Evolutionary conservation across 352 stramenopile species (phyloP).

Genomic region (Phytophthora melonis): DNA sequence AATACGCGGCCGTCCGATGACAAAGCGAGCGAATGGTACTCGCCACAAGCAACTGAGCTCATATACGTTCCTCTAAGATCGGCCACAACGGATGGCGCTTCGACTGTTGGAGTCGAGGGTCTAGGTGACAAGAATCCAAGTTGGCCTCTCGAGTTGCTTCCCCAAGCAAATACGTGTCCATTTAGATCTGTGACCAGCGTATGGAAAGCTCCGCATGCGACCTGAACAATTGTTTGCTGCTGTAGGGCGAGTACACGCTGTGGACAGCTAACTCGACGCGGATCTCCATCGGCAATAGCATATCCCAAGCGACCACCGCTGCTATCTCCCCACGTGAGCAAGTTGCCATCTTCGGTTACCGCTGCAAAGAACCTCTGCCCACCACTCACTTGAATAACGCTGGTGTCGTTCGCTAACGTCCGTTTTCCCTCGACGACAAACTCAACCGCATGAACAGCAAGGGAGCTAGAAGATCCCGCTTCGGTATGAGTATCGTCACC

Average conservation of each 20-base stretch:
- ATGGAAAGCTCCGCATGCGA: conserved; percentile 79
- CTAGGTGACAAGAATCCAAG: conserved; percentile 50
- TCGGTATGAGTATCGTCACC: conserved; percentile 1
- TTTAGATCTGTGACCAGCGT: conserved; percentile 75
- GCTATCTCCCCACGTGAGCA: conserved; percentile 75
- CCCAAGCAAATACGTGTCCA: conserved; percentile 80
- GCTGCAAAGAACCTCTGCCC: conserved; percentile 73
- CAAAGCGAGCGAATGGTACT: conserved; percentile 77
- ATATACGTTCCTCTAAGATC: conserved; percentile 71
- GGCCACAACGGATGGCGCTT: conserved; percentile 46
- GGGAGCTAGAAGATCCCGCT: background rate
- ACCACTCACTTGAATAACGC: conserved; percentile 48
- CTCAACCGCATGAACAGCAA: conserved; percentile 31
- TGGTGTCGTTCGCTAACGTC: conserved; percentile 5
- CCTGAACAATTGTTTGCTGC: conserved; percentile 54
- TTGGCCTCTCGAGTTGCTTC: conserved; percentile 63
- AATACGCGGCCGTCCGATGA: conserved; percentile 70
- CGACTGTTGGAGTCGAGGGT: conserved; percentile 33
- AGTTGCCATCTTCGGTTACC: conserved; percentile 46
- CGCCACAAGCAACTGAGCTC: conserved; percentile 68
- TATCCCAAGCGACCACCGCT: conserved; percentile 72
- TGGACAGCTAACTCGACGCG: conserved; percentile 50
- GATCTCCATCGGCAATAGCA: conserved; percentile 48
- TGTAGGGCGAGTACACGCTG: conserved; percentile 46
- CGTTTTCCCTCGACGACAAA: conserved; percentile 23